Conservation (phyloP, 2,329 filamentous ascomycete species). For the Lizonia empirigonia region DNA sequence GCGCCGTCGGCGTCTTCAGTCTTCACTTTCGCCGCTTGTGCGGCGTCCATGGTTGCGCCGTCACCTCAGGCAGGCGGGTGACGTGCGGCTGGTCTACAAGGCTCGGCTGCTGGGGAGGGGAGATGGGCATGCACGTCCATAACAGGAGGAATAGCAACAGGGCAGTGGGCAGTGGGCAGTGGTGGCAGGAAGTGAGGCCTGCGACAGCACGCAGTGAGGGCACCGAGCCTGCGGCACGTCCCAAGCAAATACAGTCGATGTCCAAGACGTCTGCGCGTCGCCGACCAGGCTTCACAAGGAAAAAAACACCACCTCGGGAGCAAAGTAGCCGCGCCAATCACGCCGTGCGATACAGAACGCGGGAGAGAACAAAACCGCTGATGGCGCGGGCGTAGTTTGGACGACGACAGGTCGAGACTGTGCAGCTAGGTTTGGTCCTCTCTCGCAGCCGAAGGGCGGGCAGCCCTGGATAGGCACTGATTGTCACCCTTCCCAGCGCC, state of each 20-base stretch:
- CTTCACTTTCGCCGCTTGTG: conserved; percentile 25
- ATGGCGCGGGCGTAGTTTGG: conserved; percentile 16
- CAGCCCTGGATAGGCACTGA: too few relatives aligned
- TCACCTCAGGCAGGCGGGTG: conserved; percentile 16
- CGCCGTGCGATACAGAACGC: conserved; percentile 3
- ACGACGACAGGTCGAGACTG: conserved; percentile 15
- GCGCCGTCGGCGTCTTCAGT: conserved; percentile 31
- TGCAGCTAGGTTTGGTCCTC: conserved; percentile 4
- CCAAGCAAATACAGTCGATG: conserved; percentile 16
- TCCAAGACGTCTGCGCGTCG: conserved; percentile 10
- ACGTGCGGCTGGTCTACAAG: conserved; percentile 11
- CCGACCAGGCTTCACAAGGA: conserved; percentile 4
- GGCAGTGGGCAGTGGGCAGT: conserved; percentile 12
- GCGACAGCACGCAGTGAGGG: conserved; percentile 5
- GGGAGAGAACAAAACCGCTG: conserved; percentile 15
- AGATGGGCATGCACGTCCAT: conserved; percentile 31
- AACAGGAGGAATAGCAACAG: conserved; percentile 9
- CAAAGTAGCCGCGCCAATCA: conserved; percentile 23
- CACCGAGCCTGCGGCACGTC: conserved; percentile 27
- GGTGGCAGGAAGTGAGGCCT: conserved; percentile 10
- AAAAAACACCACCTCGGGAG: conserved; percentile 14
- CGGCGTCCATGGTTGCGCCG: conserved; percentile 30
- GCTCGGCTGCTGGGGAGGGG: conserved; percentile 23
- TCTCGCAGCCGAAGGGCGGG: conserved; percentile 9
- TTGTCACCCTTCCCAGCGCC: conserved; percentile 5